Conservation (phyloP, 805 yeast species). For the Yamadazyma olivae region DNA sequence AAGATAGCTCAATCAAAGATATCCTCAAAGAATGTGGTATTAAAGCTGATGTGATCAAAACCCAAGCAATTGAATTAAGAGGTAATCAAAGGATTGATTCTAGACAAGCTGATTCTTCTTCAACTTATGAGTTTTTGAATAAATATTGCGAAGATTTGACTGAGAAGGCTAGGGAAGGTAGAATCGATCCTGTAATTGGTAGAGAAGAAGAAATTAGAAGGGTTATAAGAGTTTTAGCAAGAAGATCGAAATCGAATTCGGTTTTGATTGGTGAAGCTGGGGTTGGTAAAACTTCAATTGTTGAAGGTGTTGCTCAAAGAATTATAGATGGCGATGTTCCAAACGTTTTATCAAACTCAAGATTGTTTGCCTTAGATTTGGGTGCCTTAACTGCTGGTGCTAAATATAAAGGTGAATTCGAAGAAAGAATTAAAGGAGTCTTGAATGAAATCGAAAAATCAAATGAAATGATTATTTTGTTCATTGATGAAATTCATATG, state of each 20-base stretch:
- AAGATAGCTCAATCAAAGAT: conserved; percentile 67
- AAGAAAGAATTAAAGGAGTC: conserved; percentile 96
- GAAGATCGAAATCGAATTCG: conserved; percentile 96
- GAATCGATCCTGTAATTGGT: conserved; percentile 96
- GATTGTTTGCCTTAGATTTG: conserved; percentile 82
- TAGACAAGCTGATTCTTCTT: conserved; percentile 88
- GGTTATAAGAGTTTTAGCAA: conserved; percentile 90
- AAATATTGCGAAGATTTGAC: conserved; percentile 95
- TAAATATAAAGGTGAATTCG: conserved; percentile 97
- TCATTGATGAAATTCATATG: conserved; percentile 98
- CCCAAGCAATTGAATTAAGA: conserved; percentile 75
- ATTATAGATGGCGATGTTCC: conserved; percentile 96
- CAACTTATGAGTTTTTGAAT: conserved; percentile 74
- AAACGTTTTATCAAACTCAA: conserved; percentile 73
- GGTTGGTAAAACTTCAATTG: conserved; percentile 97
- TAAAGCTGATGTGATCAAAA: conserved; percentile 67
- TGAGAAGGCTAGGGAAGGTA: conserved; percentile 89
- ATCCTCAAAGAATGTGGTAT: conserved; percentile 71
- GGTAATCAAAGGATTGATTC: conserved; percentile 92
- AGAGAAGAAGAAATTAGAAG: conserved; percentile 98
- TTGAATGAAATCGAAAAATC: conserved; percentile 90
- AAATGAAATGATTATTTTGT: conserved; percentile 78
- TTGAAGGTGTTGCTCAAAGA: conserved; percentile 98
- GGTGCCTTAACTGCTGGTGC: conserved; percentile 99
- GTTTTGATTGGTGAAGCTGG: conserved; percentile 98